phyloP scores from a whole-genome alignment of 148 eudicot species.

The Diospyros kaki region DNA sequence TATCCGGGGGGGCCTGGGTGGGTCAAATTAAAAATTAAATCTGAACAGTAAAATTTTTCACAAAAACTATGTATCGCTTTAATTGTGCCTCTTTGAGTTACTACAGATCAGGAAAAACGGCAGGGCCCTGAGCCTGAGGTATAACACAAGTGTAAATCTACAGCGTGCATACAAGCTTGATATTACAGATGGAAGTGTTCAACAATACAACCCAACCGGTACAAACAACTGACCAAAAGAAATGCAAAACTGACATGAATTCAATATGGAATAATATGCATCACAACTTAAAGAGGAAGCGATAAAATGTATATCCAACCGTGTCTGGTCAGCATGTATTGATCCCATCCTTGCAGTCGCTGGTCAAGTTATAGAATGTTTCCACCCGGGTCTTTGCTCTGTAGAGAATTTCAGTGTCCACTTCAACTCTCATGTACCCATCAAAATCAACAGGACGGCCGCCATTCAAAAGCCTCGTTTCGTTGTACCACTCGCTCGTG shows the following conservation, averaged over 20 bases:
- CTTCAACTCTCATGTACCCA: constrained; percentile 93
- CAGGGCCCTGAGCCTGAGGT: no score
- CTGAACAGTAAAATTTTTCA: no score
- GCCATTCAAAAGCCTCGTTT: constrained; percentile 56
- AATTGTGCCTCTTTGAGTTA: no score
- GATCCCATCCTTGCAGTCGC: constrained; percentile 89
- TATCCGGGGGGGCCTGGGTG: no score
- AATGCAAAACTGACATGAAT: constrained; percentile 8
- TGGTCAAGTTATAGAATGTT: constrained; percentile 87
- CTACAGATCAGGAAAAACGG: no score
- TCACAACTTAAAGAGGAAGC: background rate
- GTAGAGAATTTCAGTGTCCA: constrained; percentile 85
- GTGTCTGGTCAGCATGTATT: constrained; percentile 55
- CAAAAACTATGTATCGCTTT: no score
- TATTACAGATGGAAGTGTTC: constrained; percentile 4
- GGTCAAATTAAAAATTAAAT: no score
- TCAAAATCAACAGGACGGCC: constrained; percentile 80
- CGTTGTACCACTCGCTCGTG: constrained; percentile 93
- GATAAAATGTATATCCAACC: constrained; percentile 18
- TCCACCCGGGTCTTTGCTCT: constrained; percentile 86
- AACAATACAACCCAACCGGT: constrained; percentile 3
- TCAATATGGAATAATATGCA: constrained; percentile 1
- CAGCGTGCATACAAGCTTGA: background rate
- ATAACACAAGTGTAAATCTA: background rate
- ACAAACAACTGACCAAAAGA: constrained; percentile 2